These are phyloP conservation scores for Sanghuangporus weigelae DNA, from an alignment of 1,284 basidiomycete species.

Conservation along the genomic window DNA sequence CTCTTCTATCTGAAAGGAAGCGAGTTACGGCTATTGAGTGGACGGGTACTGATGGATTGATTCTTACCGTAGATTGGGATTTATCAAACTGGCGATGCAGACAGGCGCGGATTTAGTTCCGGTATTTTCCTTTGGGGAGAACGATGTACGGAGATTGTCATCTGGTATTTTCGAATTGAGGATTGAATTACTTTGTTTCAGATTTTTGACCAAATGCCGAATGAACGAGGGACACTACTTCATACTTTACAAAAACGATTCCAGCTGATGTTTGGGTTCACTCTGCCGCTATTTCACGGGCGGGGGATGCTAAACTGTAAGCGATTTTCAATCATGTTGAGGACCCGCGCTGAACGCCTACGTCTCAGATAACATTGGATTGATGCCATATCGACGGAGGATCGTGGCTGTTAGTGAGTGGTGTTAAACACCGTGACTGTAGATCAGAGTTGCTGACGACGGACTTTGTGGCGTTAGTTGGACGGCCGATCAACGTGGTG, in stretches of 20 bases:
- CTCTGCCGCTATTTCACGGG: conserved; percentile 92
- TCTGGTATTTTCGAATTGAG: not conserved
- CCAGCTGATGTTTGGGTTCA: conserved; percentile 91
- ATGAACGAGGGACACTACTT: conserved; percentile 87
- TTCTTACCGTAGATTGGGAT: conserved; percentile 62
- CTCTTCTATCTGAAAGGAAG: not conserved
- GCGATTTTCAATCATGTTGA: conserved; percentile 23
- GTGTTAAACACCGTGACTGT: not conserved
- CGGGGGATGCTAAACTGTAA: conserved; percentile 87
- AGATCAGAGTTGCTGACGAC: not conserved
- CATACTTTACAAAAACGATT: conserved; percentile 87
- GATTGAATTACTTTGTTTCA: conserved; percentile 27
- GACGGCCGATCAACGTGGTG: conserved; percentile 80
- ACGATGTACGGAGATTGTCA: conserved; percentile 64
- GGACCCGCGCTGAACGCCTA: not conserved
- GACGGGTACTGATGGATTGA: not conserved
- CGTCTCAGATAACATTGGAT: conserved; percentile 72
- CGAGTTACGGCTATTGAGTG: not conserved
- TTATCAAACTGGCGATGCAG: conserved; percentile 95
- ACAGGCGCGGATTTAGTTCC: conserved; percentile 93
- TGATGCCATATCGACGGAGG: conserved; percentile 91
- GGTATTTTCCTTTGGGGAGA: conserved; percentile 97
- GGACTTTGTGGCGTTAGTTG: conserved; percentile 45
- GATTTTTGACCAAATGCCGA: conserved; percentile 96
- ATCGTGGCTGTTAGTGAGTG: conserved; percentile 92